A percentile compares a stretch with the other conserved stretches of the same genome.
phyloP scores from a whole-genome alignment of 345 rosid species.

The Eutrema heterophyllum region DNA sequence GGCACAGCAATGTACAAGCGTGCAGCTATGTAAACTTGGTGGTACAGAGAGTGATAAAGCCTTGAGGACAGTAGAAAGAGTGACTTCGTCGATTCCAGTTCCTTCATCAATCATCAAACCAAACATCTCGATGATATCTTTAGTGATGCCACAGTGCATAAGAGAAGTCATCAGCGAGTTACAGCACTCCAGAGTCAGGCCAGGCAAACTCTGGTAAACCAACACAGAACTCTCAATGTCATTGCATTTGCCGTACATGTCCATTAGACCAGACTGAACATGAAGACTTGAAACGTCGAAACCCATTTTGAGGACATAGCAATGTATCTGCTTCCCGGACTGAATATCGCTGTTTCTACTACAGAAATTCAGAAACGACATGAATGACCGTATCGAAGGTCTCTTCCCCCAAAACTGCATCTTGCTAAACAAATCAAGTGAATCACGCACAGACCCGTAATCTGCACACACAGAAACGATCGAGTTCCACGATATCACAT shows the following conservation, averaged over 20 bases:
- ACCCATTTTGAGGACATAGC: slow-evolving; percentile 57
- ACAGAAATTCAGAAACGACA: slow-evolving; percentile 56
- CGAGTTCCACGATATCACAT: slow-evolving; percentile 82
- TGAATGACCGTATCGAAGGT: slow-evolving; percentile 56
- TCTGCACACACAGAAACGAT: slow-evolving; percentile 46
- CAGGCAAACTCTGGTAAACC: slow-evolving; percentile 36
- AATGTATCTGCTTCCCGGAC: slow-evolving; percentile 66
- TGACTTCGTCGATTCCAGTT: slow-evolving; percentile 60
- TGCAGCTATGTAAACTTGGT: slow-evolving; percentile 38
- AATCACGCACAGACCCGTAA: slow-evolving; percentile 38
- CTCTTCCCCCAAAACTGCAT: slow-evolving; percentile 71
- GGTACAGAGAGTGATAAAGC: slow-evolving; percentile 48
- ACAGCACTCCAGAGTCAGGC: slow-evolving; percentile 45
- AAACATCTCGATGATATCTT: slow-evolving; percentile 64
- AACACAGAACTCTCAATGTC: slow-evolving; percentile 54
- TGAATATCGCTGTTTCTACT: slow-evolving; percentile 40
- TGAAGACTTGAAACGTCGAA: slow-evolving; percentile 38
- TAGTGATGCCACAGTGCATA: slow-evolving; percentile 47
- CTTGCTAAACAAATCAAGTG: slow-evolving; percentile 48
- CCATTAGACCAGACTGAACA: slow-evolving; percentile 62
- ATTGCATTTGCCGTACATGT: slow-evolving; percentile 77
- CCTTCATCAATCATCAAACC: slow-evolving; percentile 72
- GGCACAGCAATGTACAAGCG: slow-evolving; percentile 54
- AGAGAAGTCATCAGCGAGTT: slow-evolving; percentile 71
- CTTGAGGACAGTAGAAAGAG: slow-evolving; percentile 57